Base-by-base conservation (phyloP, 2,329 filamentous ascomycete genomes). In the Sphaceloma murrayae region DNA sequence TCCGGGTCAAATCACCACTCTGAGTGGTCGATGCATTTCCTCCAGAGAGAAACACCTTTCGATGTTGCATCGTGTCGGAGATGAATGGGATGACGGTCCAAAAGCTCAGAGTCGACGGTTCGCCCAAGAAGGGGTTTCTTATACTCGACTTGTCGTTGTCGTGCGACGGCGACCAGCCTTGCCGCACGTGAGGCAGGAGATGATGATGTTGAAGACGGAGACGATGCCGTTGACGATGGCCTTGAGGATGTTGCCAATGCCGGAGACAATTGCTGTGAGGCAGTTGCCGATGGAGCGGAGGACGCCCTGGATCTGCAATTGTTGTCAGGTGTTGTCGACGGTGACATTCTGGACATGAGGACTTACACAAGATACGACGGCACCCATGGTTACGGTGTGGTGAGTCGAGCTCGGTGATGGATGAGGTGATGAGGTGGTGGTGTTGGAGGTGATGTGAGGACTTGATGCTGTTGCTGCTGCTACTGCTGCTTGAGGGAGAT, bases 301-400 rank as follows among this genome's bases (percentile, higher is more conserved):
- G 53, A 69, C 54, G 49, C 58, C 53, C 45, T 63, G 52, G 54
- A 67, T 62, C 64, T 67, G 48, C 13, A 8, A 6, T 9, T n/a
- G 3, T 5, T 50, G 51, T 61, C 53, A 61, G 57, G 27, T 36
- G 32, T 36, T 38, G 40, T 34, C 21, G 44, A 14, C 13, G 26
- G 33, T 43, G 14, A 39, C 11, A 9, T 27, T 17, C 10, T 11
- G 17, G 8, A 17, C 9, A 18, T 31, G 29, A 26, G 16, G 42
- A 74, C 82, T 58, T 84, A 89, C 84, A 61, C 84, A 88, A 62
- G 83, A 88, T 53, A 86, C 71, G 58, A 91, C 79, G 64, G 81
- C 83, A 68, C 85, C 85, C 85, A 91, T 89, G 54, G 63, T 79
- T 65, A 56, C 44, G 49, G 54, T 49, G 46, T 48, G 48, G 36